A percentile compares a stretch with the other conserved stretches of the same genome.
Conservation (phyloP, 208 protist species). For the Leishmania turanica region DNA sequence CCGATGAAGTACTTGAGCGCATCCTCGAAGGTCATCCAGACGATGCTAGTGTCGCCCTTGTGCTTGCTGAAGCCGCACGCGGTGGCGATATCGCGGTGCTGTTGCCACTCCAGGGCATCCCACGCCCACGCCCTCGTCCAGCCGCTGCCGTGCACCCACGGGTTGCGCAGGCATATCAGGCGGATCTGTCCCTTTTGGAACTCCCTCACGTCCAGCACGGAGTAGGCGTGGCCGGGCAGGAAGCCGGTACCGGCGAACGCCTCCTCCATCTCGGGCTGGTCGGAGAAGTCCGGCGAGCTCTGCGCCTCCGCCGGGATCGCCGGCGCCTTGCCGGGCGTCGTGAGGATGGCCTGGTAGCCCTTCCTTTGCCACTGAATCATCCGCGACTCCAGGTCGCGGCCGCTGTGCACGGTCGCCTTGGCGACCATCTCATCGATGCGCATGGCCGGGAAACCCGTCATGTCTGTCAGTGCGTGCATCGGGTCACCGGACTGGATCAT, state of each 20-base stretch:
- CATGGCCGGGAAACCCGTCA: constrained; percentile 73
- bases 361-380: constrained; percentile 37
- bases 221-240: constrained; percentile 83
- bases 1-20: constrained; percentile 79
- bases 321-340: constrained; percentile 77
- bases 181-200: constrained; percentile 46
- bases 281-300: constrained; percentile 49
- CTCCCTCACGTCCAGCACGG: constrained; percentile 47
- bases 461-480: constrained; percentile 85
- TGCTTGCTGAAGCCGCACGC: constrained; percentile 34
- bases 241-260: constrained; percentile 56
- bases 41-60: constrained; percentile 26
- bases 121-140: constrained; percentile 53
- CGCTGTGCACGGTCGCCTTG: constrained; percentile 34
- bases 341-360: constrained; percentile 74
- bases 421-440: constrained; percentile 75
- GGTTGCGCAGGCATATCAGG: constrained; percentile 73
- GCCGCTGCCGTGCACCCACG: constrained; percentile 49
- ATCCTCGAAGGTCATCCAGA: constrained; percentile 81
- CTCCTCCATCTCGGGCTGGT: constrained; percentile 55
- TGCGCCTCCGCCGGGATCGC: constrained; percentile 51
- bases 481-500: constrained; percentile 86
- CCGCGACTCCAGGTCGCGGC: constrained; percentile 42
- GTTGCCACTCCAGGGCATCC: constrained; percentile 44
- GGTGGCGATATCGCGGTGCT: constrained; percentile 37